Evolutionary conservation across 2,329 filamentous ascomycete genomes (phyloP), one percentile per base, ranked within the genome.

Genomic region (Fusarium paranaense): DNA sequence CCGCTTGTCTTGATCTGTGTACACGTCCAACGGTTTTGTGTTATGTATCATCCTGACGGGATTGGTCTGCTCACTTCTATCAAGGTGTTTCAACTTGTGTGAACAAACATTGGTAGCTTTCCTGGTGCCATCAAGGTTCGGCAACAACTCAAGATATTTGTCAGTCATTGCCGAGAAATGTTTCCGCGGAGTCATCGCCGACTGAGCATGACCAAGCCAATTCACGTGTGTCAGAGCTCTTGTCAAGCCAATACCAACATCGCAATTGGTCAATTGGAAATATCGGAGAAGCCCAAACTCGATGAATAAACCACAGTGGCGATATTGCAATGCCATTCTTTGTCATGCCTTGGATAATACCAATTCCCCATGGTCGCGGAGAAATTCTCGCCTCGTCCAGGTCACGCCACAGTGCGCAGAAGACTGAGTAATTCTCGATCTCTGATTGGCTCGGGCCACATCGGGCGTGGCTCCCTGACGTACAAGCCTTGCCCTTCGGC

Each of bases 401-500:
- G 59, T 71, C 71, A 68, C 61, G 62, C 71, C 73, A 74, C 71
- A 67, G 56, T 58, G 40, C 35, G 57, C 62, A 66, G 40, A 30
- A 50, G 14, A 64, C 78, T 83, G 79, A 83, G 76, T 79, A 83
- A 83, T 81, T 66, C 70, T 59, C 16, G 18, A 14, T 2, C 16
- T 58, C 60, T 82, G 78, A 85, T 85, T 85, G 83, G 84, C 68
- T 78, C 82, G 80, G 80, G 70, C 64, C 70, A 77, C 75, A 64
- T 76, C 81, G 82, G 83, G 73, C 67, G 59, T 66, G 63, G 64
- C 71, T 74, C 63, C 69, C 72, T 78, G 75, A 76, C 77, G 73
- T 78, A 74, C 59, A 57, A 70, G 61, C 59, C 62, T 61, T 57
- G 59, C 72, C 47, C 47, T 74, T 79, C 75, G 64, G 70, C 70